Percentiles rank a stretch among this genome's conserved stretches.
Evolutionary conservation across 208 protist genomes (phyloP).

Genomic region (Lotmaria passim): DNA sequence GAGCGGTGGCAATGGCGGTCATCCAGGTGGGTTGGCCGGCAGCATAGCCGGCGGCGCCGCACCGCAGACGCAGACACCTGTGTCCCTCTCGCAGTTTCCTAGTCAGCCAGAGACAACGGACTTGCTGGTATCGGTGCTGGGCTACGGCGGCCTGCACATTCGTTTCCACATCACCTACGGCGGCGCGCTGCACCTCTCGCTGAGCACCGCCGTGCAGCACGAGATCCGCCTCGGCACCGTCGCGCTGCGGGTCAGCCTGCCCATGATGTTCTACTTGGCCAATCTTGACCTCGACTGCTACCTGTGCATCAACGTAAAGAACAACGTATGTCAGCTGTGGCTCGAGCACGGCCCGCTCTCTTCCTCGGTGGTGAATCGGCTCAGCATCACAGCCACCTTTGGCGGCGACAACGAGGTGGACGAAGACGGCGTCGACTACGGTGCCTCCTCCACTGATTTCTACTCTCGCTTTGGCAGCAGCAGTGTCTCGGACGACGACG

Average conservation of each 20-base stretch:
- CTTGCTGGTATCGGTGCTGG: slow-evolving; percentile 51
- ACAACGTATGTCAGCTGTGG: slow-evolving; percentile 67
- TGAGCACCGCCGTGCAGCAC: slow-evolving; percentile 58
- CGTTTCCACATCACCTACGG: slow-evolving; percentile 87
- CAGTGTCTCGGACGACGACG: slow-evolving; percentile 32
- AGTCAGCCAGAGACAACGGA: slow-evolving; percentile 30
- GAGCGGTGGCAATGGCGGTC: background rate
- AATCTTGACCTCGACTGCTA: slow-evolving; percentile 84
- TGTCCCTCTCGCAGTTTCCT: slow-evolving; percentile 19
- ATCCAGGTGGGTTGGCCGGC: background rate
- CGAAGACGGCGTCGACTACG: slow-evolving; percentile 24
- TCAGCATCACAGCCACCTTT: slow-evolving; percentile 66
- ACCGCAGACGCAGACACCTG: slow-evolving; percentile 4
- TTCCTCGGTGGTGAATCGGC: slow-evolving; percentile 64
- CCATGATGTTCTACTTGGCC: slow-evolving; percentile 54
- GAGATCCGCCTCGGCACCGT: slow-evolving; percentile 52
- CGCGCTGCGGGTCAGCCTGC: slow-evolving; percentile 63
- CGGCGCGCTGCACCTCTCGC: slow-evolving; percentile 61
- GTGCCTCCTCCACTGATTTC: slow-evolving; percentile 31
- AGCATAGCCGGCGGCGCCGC: background rate
- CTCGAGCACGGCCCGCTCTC: slow-evolving; percentile 74
- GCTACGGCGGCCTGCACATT: slow-evolving; percentile 64
- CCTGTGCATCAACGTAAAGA: slow-evolving; percentile 70
- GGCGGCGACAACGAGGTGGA: slow-evolving; percentile 40
- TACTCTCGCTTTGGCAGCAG: slow-evolving; percentile 38